Percentiles rank a stretch among this genome's conserved stretches.
These are phyloP conservation scores for Penicillium glabrum DNA, from an alignment of 2,329 filamentous ascomycete genomes.

Conservation along the genomic window DNA sequence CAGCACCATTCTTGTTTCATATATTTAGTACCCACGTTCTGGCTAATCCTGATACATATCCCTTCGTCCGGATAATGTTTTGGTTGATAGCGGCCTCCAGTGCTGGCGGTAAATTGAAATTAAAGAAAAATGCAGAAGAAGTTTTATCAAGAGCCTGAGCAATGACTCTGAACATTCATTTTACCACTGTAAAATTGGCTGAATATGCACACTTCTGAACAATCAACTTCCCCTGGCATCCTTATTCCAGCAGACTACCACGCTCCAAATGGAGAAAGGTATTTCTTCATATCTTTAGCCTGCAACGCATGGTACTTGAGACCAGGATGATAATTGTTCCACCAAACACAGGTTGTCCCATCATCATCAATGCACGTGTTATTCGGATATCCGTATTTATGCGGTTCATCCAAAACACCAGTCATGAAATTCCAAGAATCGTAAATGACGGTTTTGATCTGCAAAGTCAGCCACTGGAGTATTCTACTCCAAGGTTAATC, in stretches of 20 bases:
- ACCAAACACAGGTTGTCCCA: slow-evolving; percentile 32
- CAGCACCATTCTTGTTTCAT: too few relatives aligned
- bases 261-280: slow-evolving; percentile 20
- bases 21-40: too few relatives aligned
- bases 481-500: not conserved
- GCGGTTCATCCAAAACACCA: slow-evolving; percentile 26
- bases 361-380: slow-evolving; percentile 30
- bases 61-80: too few relatives aligned
- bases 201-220: too few relatives aligned
- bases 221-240: too few relatives aligned
- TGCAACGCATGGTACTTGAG: slow-evolving; percentile 30
- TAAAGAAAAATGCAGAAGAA: too few relatives aligned
- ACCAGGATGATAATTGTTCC: slow-evolving; percentile 34
- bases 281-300: slow-evolving; percentile 31
- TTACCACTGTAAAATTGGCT: too few relatives aligned
- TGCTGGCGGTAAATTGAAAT: too few relatives aligned
- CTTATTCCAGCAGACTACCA: slow-evolving; percentile 17
- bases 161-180: too few relatives aligned
- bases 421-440: slow-evolving; percentile 33
- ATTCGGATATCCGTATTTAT: slow-evolving; percentile 26
- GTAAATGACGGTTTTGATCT: slow-evolving; percentile 29
- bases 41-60: too few relatives aligned
- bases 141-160: too few relatives aligned
- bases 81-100: too few relatives aligned
- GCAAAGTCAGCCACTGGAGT: not conserved